Evolutionary conservation across 208 protist genomes (phyloP).

Genomic region (Crithidia bombi): DNA sequence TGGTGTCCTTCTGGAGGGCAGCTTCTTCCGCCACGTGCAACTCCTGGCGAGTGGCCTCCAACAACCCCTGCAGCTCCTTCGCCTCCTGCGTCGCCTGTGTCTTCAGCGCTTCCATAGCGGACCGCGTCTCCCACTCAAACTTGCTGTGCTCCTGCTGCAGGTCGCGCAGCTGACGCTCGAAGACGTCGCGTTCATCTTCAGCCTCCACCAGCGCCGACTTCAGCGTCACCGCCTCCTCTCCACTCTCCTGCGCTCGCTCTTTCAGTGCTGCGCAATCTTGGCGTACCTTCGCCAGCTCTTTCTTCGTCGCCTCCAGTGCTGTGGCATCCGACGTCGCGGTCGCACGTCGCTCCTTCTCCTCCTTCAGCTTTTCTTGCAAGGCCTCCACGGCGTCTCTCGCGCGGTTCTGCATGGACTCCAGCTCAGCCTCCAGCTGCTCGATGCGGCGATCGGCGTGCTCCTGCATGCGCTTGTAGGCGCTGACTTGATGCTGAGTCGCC

Average conservation of each 20-base stretch:
- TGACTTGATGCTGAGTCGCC: constrained; percentile 9
- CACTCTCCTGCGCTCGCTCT: constrained; percentile 9
- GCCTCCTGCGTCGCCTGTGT: neutral
- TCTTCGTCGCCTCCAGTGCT: neutral
- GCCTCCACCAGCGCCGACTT: constrained; percentile 13
- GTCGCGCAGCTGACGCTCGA: constrained; percentile 11
- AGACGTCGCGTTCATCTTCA: constrained; percentile 22
- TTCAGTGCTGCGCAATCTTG: constrained; percentile 7
- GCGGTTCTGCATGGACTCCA: constrained; percentile 3
- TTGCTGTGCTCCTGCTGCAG: constrained; percentile 11
- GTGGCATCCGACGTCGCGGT: neutral
- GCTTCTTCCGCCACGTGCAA: neutral
- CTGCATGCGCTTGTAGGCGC: constrained; percentile 20
- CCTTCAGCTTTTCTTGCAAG: neutral
- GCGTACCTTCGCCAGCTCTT: constrained; percentile 1
- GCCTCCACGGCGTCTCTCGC: constrained; percentile 2
- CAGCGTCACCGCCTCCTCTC: constrained; percentile 16
- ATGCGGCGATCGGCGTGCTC: constrained; percentile 18
- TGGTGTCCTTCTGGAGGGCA: neutral
- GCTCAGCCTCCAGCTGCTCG: constrained; percentile 24
- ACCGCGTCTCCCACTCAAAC: neutral
- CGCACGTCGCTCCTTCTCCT: neutral
- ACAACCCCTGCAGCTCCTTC: constrained; percentile 1
- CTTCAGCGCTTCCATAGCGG: neutral
- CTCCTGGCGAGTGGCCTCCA: neutral